Base-by-base conservation (phyloP, 1,284 basidiomycete genomes). In the Malassezia obtusa region DNA sequence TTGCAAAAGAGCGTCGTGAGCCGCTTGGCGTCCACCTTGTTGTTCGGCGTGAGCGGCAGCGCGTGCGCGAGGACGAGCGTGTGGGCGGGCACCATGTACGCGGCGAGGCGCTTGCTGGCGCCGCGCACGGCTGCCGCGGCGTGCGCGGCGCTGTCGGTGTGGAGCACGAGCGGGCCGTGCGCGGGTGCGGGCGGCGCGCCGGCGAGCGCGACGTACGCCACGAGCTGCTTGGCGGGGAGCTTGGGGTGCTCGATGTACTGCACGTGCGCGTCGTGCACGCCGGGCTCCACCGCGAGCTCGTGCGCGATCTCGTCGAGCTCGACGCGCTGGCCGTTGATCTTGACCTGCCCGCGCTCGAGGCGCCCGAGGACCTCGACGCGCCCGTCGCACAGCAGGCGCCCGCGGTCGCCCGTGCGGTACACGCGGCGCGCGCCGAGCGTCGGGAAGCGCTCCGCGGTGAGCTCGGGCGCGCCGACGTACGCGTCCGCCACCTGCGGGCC, bases 301-400 rank as follows among this genome's bases (percentile, higher is more conserved):
- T 61, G 30, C 7, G 63, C 63, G 25, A 72, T 65, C 45, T 72
- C 71, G 17, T 69, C 64, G 8, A 73, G 63, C 57, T 73, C 71
- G 51, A 72, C 68, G 14, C 71, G 61, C 58, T 72, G 70, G 3
- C 68, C 68, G 36, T 72, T 72, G 39, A 73, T 54, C 58, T 73
- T 73, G 50, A 73, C 68, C 40, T 71, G 69, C 12, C 61, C 62
- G 4, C 62, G 63, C 46, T 64, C 66, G 10, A 60, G 58, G 10
- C 71, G 60, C 22, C 71, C 71, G 5, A 72, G 59, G 41, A 62
- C 69, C 48, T 71, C 67, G 50, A 72, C 55, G 5, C 49, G 59
- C 12, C 63, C 65, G 30, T 71, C 63, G 19, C 45, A 45, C 25
- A 72, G 51, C 47, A 73, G 52, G n/a, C 69, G 63, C 10, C 68